Percentiles rank a stretch among this genome's conserved stretches.
phyloP scores from a whole-genome alignment of 1,139 yeast species.

The Debaryomyces fabryi region DNA sequence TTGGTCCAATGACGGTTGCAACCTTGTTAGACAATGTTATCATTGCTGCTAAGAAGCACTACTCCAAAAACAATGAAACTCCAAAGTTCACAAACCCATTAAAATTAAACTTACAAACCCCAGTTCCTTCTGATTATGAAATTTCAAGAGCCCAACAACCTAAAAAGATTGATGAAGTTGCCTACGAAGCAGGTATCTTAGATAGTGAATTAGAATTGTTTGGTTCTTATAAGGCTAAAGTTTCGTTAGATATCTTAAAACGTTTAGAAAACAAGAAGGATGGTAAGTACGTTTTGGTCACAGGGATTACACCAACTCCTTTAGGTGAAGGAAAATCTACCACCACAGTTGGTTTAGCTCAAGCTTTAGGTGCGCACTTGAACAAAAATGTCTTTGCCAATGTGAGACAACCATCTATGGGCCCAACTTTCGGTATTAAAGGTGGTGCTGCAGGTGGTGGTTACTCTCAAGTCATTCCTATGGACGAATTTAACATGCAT shows the following conservation, averaged over 20 bases:
- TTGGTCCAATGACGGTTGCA: constrained; percentile 99
- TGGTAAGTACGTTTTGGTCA: constrained; percentile 90
- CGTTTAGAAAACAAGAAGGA: constrained; percentile 68
- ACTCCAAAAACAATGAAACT: constrained; percentile 44
- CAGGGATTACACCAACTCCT: constrained; percentile 99
- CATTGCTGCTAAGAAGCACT: constrained; percentile 70
- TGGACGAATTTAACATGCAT: constrained; percentile 99
- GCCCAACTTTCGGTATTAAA: constrained; percentile 98
- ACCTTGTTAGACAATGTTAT: constrained; percentile 89
- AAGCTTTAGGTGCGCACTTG: constrained; percentile 92
- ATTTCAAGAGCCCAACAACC: constrained; percentile 91
- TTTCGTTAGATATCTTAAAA: constrained; percentile 70
- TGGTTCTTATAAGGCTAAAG: constrained; percentile 93
- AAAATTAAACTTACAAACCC: constrained; percentile 64
- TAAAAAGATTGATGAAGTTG: constrained; percentile 79
- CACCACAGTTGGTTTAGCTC: constrained; percentile 94
- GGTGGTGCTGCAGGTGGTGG: constrained; percentile 99
- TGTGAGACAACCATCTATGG: constrained; percentile 98
- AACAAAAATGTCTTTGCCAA: constrained; percentile 88
- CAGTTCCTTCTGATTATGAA: constrained; percentile 94
- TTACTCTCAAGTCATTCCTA: constrained; percentile 96
- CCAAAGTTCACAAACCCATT: constrained; percentile 62
- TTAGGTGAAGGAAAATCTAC: constrained; percentile 98
- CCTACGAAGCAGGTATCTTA: constrained; percentile 80
- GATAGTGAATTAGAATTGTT: constrained; percentile 86